Conservation (phyloP, 352 stramenopile species). For the Phytophthora citrophthora region DNA sequence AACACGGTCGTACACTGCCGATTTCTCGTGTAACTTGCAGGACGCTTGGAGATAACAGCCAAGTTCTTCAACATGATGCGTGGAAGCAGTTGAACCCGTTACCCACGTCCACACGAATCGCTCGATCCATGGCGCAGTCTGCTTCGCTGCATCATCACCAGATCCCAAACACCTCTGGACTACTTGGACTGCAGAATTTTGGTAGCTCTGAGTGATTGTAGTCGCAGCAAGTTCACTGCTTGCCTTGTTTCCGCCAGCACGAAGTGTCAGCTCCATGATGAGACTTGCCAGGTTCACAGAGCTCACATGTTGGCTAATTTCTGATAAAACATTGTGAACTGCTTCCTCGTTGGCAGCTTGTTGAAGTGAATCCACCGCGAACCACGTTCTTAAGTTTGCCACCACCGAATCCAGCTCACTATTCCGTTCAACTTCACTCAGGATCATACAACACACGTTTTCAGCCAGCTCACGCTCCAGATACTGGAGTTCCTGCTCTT, state of each 20-base stretch:
- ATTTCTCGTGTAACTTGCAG: neutral
- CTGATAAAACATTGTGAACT: constrained; percentile 21
- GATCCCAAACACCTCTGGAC: constrained; percentile 15
- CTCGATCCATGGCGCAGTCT: constrained; percentile 27
- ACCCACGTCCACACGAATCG: constrained; percentile 33
- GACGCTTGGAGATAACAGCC: constrained; percentile 19
- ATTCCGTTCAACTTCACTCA: constrained; percentile 31
- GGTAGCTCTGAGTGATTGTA: constrained; percentile 31
- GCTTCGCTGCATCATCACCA: constrained; percentile 4
- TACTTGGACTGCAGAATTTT: constrained; percentile 15
- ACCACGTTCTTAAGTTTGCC: constrained; percentile 29
- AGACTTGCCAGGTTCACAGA: constrained; percentile 38
- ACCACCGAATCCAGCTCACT: constrained; percentile 16
- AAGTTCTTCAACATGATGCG: constrained; percentile 20
- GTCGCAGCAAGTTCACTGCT: constrained; percentile 12
- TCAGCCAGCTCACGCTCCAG: constrained; percentile 46
- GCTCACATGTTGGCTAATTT: constrained; percentile 28
- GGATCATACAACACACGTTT: constrained; percentile 36
- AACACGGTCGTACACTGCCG: constrained; percentile 26
- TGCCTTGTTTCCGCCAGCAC: constrained; percentile 24
- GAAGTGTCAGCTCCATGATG: constrained; percentile 38
- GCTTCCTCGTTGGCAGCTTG: constrained; percentile 24
- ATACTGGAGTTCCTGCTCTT: constrained; percentile 45
- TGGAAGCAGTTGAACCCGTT: constrained; percentile 2
- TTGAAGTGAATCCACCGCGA: constrained; percentile 34